Conservation (phyloP, 192 early-diverging fungal genomes). For the Coemansia sp. region DNA sequence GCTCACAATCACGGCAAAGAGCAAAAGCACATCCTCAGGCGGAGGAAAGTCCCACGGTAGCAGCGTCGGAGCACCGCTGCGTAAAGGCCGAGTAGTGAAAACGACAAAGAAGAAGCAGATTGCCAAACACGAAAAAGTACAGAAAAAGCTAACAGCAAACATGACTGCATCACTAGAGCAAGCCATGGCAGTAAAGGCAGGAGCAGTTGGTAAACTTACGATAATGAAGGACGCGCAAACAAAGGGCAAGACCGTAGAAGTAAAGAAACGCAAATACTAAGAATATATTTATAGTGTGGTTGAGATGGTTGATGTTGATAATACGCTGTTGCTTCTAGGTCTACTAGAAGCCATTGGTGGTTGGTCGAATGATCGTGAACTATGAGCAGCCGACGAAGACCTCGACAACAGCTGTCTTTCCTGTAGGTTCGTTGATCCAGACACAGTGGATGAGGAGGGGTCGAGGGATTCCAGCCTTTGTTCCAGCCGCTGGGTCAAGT, state of each 20-base stretch:
- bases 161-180: constrained; percentile 44
- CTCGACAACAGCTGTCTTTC: constrained; percentile 10
- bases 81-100: constrained; percentile 39
- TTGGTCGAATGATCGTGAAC: constrained; percentile 26
- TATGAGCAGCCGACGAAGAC: constrained; percentile 39
- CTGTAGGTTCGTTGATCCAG: too few relatives aligned
- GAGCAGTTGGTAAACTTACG: constrained; percentile 63
- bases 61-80: background rate
- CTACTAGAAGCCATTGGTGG: too few relatives aligned
- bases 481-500: constrained; percentile 45
- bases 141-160: constrained; percentile 39
- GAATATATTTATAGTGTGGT: background rate
- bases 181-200: constrained; percentile 64
- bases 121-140: constrained; percentile 27
- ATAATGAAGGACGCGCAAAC: constrained; percentile 61
- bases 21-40: background rate
- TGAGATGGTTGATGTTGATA: too few relatives aligned
- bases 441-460: too few relatives aligned
- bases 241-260: constrained; percentile 49
- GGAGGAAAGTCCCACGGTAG: background rate
- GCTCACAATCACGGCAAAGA: constrained; percentile 17
- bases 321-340: too few relatives aligned
- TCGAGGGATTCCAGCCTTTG: constrained; percentile 37
- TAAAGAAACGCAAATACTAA: constrained; percentile 50
- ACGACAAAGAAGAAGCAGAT: constrained; percentile 30